These are phyloP conservation scores for Calonectria fujianensis DNA, from an alignment of 2,329 filamentous ascomycete genomes.

Conservation along the genomic window DNA sequence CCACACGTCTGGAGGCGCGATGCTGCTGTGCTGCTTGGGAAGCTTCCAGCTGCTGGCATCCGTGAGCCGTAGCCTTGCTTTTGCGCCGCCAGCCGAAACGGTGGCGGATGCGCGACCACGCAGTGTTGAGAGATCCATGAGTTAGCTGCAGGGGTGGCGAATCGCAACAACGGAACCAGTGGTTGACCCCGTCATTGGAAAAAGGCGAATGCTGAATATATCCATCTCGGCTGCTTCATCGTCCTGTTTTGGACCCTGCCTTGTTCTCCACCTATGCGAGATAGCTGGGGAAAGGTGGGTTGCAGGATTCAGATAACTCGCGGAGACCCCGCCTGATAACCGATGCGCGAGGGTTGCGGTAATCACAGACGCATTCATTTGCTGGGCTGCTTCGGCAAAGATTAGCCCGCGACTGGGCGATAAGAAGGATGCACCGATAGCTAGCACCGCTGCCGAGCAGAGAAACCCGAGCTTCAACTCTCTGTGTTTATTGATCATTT, in stretches of 20 bases:
- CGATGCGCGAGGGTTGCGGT: not conserved
- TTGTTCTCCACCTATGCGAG: not conserved
- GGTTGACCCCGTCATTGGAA: not conserved
- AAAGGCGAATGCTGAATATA: not conserved
- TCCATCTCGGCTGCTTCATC: not conserved
- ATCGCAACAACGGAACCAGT: not conserved
- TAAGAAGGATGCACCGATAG: not conserved
- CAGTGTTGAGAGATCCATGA: not conserved
- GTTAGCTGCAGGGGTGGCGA: not conserved
- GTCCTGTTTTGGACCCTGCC: not conserved
- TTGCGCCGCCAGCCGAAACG: not conserved
- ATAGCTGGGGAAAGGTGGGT: slow-evolving; percentile 2
- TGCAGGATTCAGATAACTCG: slow-evolving; percentile 6
- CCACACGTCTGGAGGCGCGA: slow-evolving; percentile 40
- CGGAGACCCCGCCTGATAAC: slow-evolving; percentile 21
- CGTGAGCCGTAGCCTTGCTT: not conserved
- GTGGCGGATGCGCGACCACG: not conserved
- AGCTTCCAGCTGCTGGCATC: slow-evolving; percentile 27
- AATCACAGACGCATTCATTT: slow-evolving; percentile 11
- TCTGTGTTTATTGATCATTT: not conserved
- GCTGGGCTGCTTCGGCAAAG: not conserved
- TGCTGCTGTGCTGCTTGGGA: slow-evolving; percentile 43
- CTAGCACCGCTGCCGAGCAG: not conserved
- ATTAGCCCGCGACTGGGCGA: slow-evolving; percentile 2
- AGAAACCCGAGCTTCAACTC: not conserved